Conservation (phyloP, 805 yeast species). For the Candida wancherniae region DNA sequence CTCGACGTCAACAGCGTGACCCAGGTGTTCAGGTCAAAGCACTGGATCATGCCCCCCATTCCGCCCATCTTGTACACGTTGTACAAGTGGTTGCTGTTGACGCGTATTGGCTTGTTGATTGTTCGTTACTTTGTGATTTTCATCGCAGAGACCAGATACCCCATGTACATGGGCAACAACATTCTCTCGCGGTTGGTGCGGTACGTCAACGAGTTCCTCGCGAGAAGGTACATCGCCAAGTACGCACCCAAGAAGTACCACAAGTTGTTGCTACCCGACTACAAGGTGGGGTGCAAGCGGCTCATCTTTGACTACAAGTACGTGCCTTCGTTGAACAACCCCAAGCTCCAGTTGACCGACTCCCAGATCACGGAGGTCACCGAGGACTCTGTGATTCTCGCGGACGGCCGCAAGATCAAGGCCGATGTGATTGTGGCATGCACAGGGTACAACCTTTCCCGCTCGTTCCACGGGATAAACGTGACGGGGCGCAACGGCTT, state of each 20-base stretch:
- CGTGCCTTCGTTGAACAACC: constrained; percentile 29
- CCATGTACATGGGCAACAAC: constrained; percentile 31
- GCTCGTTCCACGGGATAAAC: constrained; percentile 15
- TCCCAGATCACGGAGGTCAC: constrained; percentile 23
- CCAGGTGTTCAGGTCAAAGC: constrained; percentile 34
- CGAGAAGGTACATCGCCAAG: constrained; percentile 23
- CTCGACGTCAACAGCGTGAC: constrained; percentile 23
- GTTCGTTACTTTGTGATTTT: constrained; percentile 25
- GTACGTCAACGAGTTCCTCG: constrained; percentile 17
- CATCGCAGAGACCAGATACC: constrained; percentile 32
- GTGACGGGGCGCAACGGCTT: constrained; percentile 26
- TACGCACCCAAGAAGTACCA: constrained; percentile 32
- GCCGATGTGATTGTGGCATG: constrained; percentile 41
- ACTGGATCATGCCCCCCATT: constrained; percentile 37
- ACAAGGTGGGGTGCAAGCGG: constrained; percentile 40
- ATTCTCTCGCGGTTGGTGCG: constrained; percentile 24
- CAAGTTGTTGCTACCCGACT: constrained; percentile 31
- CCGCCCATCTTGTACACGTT: constrained; percentile 20
- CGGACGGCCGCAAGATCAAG: constrained; percentile 23
- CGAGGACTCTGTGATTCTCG: constrained; percentile 26
- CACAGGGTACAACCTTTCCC: constrained; percentile 33
- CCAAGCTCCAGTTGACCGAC: constrained; percentile 23
- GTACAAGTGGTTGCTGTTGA: constrained; percentile 22
- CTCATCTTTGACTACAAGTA: constrained; percentile 35
- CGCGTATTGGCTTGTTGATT: constrained; percentile 25